These are phyloP conservation scores for Hypomyces rosellus DNA, from an alignment of 2,329 filamentous ascomycete genomes.

Conservation along the genomic window DNA sequence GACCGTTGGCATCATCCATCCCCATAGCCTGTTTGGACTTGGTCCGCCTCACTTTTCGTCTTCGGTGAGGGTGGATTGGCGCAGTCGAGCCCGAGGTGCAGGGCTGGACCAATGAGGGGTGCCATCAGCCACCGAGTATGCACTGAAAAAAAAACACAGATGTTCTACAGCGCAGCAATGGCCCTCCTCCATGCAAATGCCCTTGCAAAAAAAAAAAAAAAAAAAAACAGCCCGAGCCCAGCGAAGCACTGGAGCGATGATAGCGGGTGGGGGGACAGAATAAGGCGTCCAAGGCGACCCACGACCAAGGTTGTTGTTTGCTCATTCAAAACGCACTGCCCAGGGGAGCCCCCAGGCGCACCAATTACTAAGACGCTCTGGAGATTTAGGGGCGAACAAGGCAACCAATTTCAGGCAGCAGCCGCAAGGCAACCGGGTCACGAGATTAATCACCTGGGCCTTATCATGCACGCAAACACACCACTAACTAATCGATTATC, in stretches of 20 bases:
- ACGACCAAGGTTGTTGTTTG: not conserved
- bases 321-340: no score
- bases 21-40: not conserved
- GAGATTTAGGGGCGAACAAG: not conserved
- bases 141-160: not conserved
- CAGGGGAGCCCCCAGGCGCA: no score
- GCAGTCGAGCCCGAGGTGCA: not conserved
- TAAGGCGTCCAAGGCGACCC: not conserved
- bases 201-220: no score
- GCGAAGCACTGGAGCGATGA: no score
- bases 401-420: not conserved
- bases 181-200: no score
- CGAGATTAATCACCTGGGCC: not conserved
- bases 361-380: no score
- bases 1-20: not conserved
- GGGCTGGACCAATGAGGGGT: slow-evolving; percentile 8
- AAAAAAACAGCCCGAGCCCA: no score
- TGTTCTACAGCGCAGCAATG: not conserved
- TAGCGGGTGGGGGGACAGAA: not conserved
- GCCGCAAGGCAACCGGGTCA: not conserved
- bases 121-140: not conserved
- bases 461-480: no score
- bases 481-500: no score
- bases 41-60: slow-evolving; percentile 8
- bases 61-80: slow-evolving; percentile 8